Evolutionary conservation across 371 early-diverging fungal species (phyloP), one percentile per base, ranked within the genome.

Genomic region (Mortierella sp.): DNA sequence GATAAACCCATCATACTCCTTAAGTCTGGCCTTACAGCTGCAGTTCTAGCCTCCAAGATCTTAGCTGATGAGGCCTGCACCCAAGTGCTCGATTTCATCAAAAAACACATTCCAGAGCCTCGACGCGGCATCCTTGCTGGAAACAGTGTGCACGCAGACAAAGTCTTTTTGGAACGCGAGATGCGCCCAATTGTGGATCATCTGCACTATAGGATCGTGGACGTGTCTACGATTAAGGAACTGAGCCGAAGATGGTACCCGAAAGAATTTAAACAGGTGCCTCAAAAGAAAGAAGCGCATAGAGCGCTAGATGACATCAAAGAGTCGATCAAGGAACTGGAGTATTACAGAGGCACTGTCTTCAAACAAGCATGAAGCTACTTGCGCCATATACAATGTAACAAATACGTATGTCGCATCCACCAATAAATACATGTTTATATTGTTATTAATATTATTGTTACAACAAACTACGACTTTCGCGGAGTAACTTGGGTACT

Each of bases 211-310:
- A 89, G 98, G 30, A 95, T 95, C 57, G 86, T 95, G 37, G 96
- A 98, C 83, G 98, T 98, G 45, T 94, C 94, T 78, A 95, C 96
- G 0, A 78, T 98, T 65, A 97, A 97, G 77, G 98, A 97, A 83
- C 84, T 98, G 49, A 80, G 90, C 1, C 84, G 90, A 63, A 81
- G 98, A 71, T 97, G 97, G 97, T 85, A 85, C 64, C 92, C 90
- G 5, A 49, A 67, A 4, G 78, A 86, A 24, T 80, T 85, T 57
- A 58, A 63, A 16, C 47, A 35, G 3, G 88, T 84, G 3, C 92
- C 95, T 5, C 51, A 62, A 0, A 96, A 96, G 76, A 83, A 71
- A 39, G 66, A 52, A 26, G 58, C 70, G 0, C 77, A 83, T 60
- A 45, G 97, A 40, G 97, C 98, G 5, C 68, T 97, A 71, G 97